These are phyloP conservation scores for Epichloe sibirici DNA, from an alignment of 2,329 filamentous ascomycete species.

Conservation along the genomic window DNA sequence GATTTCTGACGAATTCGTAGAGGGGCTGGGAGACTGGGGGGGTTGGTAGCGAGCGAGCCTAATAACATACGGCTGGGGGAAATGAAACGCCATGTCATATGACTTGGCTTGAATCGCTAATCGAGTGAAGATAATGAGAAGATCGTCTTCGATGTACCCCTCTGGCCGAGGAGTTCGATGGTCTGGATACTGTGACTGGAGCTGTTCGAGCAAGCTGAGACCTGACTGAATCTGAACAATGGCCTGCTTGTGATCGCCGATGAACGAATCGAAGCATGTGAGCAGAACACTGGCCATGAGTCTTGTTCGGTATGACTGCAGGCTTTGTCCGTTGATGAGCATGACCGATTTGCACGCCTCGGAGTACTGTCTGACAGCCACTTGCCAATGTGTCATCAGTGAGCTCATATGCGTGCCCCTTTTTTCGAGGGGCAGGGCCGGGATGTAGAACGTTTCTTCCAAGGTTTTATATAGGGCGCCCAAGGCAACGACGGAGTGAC, in stretches of 20 bases:
- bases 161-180: slow-evolving; percentile 14
- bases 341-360: slow-evolving; percentile 41
- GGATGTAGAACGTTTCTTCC: slow-evolving; percentile 42
- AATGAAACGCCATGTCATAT: slow-evolving; percentile 57
- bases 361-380: slow-evolving; percentile 48
- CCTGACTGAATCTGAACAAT: slow-evolving; percentile 50
- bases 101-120: slow-evolving; percentile 54
- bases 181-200: slow-evolving; percentile 18
- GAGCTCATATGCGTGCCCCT: slow-evolving; percentile 17
- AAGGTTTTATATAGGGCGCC: slow-evolving; percentile 56
- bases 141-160: slow-evolving; percentile 43
- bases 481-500: slow-evolving; percentile 53
- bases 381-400: slow-evolving; percentile 41
- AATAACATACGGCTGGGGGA: slow-evolving; percentile 51
- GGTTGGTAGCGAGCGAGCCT: slow-evolving; percentile 25
- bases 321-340: slow-evolving; percentile 29
- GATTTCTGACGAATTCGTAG: slow-evolving; percentile 16
- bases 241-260: slow-evolving; percentile 49
- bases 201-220: slow-evolving; percentile 39
- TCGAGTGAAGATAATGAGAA: slow-evolving; percentile 51
- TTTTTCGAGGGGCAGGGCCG: slow-evolving; percentile 11
- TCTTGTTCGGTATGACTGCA: slow-evolving; percentile 36
- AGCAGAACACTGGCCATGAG: slow-evolving; percentile 55
- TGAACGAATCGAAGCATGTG: slow-evolving; percentile 57
- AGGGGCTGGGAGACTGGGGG: slow-evolving; percentile 22